Evolutionary conservation across 768 basidiomycete genomes (phyloP), one percentile per base, ranked within the genome.

Genomic region (Trametes cinnabarina): DNA sequence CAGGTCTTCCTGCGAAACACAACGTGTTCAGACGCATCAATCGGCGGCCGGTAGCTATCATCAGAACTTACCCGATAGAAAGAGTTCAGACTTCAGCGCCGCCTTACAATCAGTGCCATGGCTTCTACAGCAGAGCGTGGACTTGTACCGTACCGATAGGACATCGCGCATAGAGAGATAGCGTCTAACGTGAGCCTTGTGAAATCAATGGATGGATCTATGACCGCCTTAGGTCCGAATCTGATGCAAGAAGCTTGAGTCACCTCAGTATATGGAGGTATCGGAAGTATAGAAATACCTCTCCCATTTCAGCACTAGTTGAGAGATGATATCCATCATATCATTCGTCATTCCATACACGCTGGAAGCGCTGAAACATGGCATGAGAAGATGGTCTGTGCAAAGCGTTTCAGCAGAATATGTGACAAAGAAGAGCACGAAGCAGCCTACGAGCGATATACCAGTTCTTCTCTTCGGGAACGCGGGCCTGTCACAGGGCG

Each of bases 171-270:
- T n/a, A 75, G 69, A 0, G 76, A 72, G 48, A 81, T 72, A 2
- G 79, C 76, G 55, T 81, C 80, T 23, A 81, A 68, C 0, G 80
- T 75, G 15, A 80, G 71, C 22, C 77, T 70, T 28, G 80, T 80
- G 60, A 77, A 79, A 61, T 81, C 79, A 25, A 73, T 72, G 0
- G 75, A 67, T 3, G 78, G 76, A 40, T 78, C 75, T 49, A 81
- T 75, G 20, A 68, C 52, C 23, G 69, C 62, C 12, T 73, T 68
- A 4, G 77, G 71, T 20, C 79, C 79, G 56, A 79, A 80, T 20
- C 78, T 78, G 40, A 32, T 6, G 30, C 6, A 20, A 43, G 7
- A 7, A 8, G 3, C 6, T n/a, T 14, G 17, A 25, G 22, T 37
- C 23, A 37, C n/a, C 2, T 5, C 19, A n/a, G 11, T 26, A n/a